These are phyloP conservation scores for Vigna nakashimae DNA, from an alignment of 306 rosid genomes.

Conservation along the genomic window DNA sequence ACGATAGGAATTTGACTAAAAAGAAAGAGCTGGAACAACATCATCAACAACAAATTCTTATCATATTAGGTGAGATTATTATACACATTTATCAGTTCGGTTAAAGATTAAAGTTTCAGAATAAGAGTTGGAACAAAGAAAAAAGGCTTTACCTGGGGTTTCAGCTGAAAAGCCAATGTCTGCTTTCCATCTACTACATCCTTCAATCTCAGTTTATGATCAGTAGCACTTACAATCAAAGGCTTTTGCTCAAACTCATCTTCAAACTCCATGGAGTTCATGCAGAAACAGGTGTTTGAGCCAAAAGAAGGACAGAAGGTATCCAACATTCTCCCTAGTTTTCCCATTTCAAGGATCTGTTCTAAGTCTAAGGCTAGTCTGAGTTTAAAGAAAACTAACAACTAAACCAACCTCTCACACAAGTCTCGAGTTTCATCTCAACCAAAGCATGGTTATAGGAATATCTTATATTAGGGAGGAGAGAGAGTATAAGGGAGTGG, in stretches of 20 bases:
- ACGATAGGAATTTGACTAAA: constrained; percentile 2
- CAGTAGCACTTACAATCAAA: constrained; percentile 54
- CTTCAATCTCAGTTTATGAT: constrained; percentile 64
- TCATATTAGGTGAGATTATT: background rate
- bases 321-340: constrained; percentile 69
- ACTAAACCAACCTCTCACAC: constrained; percentile 30
- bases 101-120: background rate
- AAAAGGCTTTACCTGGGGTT: constrained; percentile 69
- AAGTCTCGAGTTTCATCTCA: constrained; percentile 36
- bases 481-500: constrained; percentile 19
- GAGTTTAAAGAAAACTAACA: constrained; percentile 25
- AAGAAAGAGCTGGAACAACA: background rate
- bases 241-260: constrained; percentile 69
- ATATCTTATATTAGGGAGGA: constrained; percentile 43
- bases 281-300: constrained; percentile 75
- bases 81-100: too few relatives aligned
- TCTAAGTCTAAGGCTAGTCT: background rate
- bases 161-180: constrained; percentile 88
- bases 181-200: constrained; percentile 81
- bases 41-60: background rate
- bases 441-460: constrained; percentile 36
- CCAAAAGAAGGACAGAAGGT: constrained; percentile 62
- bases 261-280: constrained; percentile 59
- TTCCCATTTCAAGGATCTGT: constrained; percentile 64
- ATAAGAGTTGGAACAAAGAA: constrained; percentile 1